These are phyloP conservation scores for Gossypium australe DNA, from an alignment of 345 rosid genomes.

Conservation along the genomic window DNA sequence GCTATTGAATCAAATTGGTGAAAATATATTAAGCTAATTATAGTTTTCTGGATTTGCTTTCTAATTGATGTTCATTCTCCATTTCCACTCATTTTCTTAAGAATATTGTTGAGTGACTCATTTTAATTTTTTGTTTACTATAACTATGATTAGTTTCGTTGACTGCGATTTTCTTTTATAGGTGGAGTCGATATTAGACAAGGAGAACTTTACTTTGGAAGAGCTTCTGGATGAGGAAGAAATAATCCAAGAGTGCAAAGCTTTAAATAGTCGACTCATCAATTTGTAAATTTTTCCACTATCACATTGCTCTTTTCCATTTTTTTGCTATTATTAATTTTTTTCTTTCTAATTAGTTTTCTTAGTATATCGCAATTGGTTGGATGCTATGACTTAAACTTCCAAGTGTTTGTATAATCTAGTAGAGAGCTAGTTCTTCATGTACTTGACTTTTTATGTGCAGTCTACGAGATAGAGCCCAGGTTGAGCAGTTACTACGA, in stretches of 20 bases:
- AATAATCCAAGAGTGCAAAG: slow-evolving; percentile 99
- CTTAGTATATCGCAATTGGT: too few species aligned
- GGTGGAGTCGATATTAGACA: slow-evolving; percentile 92
- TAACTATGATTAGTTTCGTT: not conserved
- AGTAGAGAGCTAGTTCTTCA: slow-evolving; percentile 3
- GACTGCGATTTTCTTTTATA: slow-evolving; percentile 17
- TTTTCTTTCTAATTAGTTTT: not conserved
- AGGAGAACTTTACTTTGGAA: slow-evolving; percentile 84
- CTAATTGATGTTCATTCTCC: not conserved
- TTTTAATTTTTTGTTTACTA: not conserved
- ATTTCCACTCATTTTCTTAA: not conserved
- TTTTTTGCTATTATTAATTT: not conserved
- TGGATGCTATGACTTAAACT: not conserved
- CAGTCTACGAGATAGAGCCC: slow-evolving; percentile 86
- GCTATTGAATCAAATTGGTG: not conserved
- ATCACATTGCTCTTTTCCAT: not conserved
- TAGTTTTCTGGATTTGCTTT: slow-evolving; percentile 1
- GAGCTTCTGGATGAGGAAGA: slow-evolving; percentile 99
- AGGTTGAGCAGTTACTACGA: slow-evolving; percentile 85
- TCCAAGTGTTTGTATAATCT: not conserved
- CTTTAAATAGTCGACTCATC: slow-evolving; percentile 89
- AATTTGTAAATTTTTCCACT: slow-evolving; percentile 53
- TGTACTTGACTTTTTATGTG: slow-evolving; percentile 17
- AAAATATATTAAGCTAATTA: not conserved
- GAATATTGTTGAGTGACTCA: not conserved